Conservation (phyloP, 306 rosid species). For the Oxytropis ochrocephala region DNA sequence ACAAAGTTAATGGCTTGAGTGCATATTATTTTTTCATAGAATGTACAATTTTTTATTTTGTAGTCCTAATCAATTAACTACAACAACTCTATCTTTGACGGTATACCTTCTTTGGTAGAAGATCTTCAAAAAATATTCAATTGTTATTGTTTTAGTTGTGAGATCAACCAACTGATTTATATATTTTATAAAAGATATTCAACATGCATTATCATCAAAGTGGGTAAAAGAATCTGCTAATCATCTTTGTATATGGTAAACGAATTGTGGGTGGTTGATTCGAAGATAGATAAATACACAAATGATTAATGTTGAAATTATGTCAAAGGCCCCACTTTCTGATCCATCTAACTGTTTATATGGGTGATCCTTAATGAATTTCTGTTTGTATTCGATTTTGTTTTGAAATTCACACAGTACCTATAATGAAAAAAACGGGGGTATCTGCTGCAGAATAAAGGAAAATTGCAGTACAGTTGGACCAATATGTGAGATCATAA, state of each 20-base stretch:
- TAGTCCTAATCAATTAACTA: no score
- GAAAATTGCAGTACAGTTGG: constrained; percentile 17
- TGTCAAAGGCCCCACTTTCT: constrained; percentile 21
- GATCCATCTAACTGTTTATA: constrained; percentile 15
- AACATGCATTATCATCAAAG: no score
- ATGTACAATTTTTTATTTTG: no score
- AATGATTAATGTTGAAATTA: constrained; percentile 19
- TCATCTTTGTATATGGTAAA: not conserved
- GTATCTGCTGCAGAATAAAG: constrained; percentile 21
- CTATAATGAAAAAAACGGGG: constrained; percentile 8
- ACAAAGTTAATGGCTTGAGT: no score
- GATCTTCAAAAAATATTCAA: no score
- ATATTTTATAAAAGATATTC: no score
- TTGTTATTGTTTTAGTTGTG: no score
- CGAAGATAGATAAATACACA: not conserved
- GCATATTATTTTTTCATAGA: no score
- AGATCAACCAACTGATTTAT: no score
- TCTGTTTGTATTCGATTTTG: constrained; percentile 20
- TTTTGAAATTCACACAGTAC: constrained; percentile 9
- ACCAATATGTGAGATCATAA: constrained; percentile 3
- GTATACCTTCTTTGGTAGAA: no score
- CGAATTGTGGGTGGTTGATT: constrained; percentile 13
- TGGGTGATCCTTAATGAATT: constrained; percentile 22
- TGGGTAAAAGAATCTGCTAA: not conserved
- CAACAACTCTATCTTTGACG: no score